Conservation (phyloP, 1,284 basidiomycete genomes). For the Boletus sp. region DNA sequence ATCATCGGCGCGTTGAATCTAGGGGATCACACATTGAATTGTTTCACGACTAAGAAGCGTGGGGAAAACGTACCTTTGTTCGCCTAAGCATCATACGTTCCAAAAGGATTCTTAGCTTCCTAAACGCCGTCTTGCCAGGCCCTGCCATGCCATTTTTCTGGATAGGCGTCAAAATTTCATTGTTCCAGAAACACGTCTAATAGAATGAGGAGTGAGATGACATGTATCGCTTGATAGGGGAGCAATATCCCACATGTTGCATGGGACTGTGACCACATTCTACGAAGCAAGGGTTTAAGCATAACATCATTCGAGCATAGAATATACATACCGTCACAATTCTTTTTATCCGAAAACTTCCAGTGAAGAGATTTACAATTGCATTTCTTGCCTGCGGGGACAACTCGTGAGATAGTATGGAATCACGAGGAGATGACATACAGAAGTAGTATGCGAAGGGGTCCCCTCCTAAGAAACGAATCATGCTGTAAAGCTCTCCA, state of each 20-base stretch:
- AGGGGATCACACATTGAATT: constrained; percentile 44
- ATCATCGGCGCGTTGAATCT: constrained; percentile 95
- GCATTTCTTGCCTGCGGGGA: constrained; percentile 68
- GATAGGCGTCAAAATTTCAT: constrained; percentile 91
- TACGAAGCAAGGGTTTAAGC: constrained; percentile 27
- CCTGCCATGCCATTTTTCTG: constrained; percentile 78
- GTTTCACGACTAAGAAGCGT: background rate
- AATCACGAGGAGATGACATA: constrained; percentile 38
- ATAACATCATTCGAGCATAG: background rate
- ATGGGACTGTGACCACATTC: constrained; percentile 92
- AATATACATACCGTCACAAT: constrained; percentile 69
- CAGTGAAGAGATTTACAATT: constrained; percentile 89
- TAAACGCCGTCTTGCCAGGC: constrained; percentile 79
- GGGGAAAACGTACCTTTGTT: constrained; percentile 53
- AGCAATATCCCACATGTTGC: constrained; percentile 68
- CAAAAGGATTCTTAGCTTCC: constrained; percentile 84
- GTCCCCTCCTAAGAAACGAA: constrained; percentile 89
- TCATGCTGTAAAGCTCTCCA: constrained; percentile 94
- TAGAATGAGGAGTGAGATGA: constrained; percentile 3
- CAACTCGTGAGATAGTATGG: background rate
- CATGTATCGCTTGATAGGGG: background rate
- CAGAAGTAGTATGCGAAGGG: constrained; percentile 93
- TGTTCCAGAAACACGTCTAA: constrained; percentile 87
- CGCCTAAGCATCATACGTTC: constrained; percentile 95
- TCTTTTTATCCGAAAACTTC: constrained; percentile 79